Evolutionary conservation across 1,284 basidiomycete genomes (phyloP), one percentile per base, ranked within the genome.

Genomic region (Pterulicium gracile): DNA sequence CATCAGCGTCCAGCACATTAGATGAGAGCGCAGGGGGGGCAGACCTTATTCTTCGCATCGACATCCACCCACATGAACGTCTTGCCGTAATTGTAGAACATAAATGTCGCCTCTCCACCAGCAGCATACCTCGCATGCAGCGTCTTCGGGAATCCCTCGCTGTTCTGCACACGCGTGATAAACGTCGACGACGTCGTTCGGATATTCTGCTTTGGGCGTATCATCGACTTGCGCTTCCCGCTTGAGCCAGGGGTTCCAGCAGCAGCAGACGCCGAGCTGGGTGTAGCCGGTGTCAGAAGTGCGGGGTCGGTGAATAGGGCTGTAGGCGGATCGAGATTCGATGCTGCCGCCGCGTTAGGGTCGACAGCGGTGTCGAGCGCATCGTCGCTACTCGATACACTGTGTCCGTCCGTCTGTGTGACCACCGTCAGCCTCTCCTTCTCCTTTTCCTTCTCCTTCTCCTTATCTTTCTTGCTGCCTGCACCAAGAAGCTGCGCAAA

Each of bases 111-210:
- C 43, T 93, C 88, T n/a, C 87, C 88, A n/a, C n/a, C n/a, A n/a
- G n/a, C n/a, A 13, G n/a, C 19, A 49, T 81, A 77, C 60, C 86
- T 91, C 5, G 80, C 75, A 52, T 82, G 77, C 27, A 95, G 69
- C 14, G 72, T 68, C 63, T 81, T 87, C 24, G 72, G 75, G 50
- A 92, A 66, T 42, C 87, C 87, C 55, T 93, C 89, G 43, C 77
- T 70, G 47, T 75, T 80, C 57, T 93, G 88, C 46, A 90, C 68
- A 17, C 92, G 77, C 1, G 87, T 86, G 55, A 96, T 86, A 62
- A 96, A 95, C 2, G 85, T 88, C 23, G 88, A 93, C 17, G 83
- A 89, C 0, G 88, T 90, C 1, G 88, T 89, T 47, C 85, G 76
- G 57, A 95, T 81, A 57, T 84, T 93, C 55, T 89, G 88, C 61